A percentile compares a stretch with the other conserved stretches of the same genome.
Evolutionary conservation across 495 filamentous ascomycete species (phyloP).

Genomic region (Aspergillus steynii): DNA sequence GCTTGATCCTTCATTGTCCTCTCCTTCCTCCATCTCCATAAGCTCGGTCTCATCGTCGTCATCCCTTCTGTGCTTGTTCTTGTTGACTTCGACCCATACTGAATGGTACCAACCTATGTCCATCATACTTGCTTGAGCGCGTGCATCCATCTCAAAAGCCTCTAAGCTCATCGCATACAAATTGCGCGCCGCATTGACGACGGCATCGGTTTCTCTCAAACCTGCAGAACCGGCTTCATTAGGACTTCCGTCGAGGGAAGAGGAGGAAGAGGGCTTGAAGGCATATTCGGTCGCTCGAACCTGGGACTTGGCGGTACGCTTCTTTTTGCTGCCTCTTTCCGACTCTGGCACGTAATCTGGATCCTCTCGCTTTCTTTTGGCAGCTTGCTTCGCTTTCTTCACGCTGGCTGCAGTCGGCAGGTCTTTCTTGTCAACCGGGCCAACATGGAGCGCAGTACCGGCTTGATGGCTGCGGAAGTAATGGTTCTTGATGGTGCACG

Average conservation of each 20-base stretch:
- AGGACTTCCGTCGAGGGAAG: not conserved
- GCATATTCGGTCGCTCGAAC: not conserved
- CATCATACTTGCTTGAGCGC: not conserved
- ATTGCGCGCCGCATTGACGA: not conserved
- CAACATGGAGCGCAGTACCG: constrained; percentile 10
- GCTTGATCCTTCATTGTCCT: not conserved
- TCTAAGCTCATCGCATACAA: not conserved
- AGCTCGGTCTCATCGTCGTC: not conserved
- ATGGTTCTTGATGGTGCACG: constrained; percentile 27
- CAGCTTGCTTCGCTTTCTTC: not conserved
- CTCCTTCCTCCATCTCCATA: not conserved
- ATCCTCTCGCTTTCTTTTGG: not conserved
- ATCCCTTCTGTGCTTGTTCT: too few relatives aligned
- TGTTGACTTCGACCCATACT: not conserved
- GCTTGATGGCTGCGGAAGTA: constrained; percentile 28
- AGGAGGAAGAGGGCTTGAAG: not conserved
- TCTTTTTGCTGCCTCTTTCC: not conserved
- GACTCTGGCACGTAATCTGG: not conserved
- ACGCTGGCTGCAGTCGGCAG: not conserved
- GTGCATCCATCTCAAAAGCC: not conserved
- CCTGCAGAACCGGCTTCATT: not conserved
- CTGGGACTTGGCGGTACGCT: not conserved
- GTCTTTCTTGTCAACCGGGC: constrained; percentile 2
- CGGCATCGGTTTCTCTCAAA: not conserved
- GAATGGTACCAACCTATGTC: not conserved